Conservation (phyloP, 441 rosid genomes). For the Adansonia madagascariensis region DNA sequence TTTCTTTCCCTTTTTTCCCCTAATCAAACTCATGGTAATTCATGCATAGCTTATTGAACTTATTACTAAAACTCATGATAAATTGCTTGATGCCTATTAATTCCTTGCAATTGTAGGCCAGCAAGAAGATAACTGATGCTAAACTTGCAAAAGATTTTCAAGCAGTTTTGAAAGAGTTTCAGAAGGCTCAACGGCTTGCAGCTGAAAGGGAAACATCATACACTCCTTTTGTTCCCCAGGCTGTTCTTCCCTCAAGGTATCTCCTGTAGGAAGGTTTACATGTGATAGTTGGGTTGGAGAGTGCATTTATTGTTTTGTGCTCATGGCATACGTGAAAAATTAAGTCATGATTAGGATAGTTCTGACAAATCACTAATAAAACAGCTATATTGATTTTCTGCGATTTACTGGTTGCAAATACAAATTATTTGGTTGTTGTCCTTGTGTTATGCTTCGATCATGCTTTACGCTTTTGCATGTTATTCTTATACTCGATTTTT, state of each 20-base stretch:
- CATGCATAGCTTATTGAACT: not conserved
- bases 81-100: conserved; percentile 13
- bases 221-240: conserved; percentile 75
- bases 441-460: not conserved
- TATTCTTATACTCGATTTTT: conserved; percentile 23
- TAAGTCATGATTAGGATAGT: not conserved
- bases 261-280: not conserved
- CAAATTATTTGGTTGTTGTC: not conserved
- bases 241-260: conserved; percentile 67
- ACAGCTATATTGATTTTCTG: not conserved
- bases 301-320: conserved; percentile 5
- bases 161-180: conserved; percentile 60
- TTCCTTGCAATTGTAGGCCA: conserved; percentile 50
- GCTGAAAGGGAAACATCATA: conserved; percentile 92
- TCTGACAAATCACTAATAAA: not conserved
- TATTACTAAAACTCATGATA: not conserved
- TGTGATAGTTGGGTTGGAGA: not conserved
- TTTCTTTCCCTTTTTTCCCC: not conserved
- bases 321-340: conserved; percentile 2
- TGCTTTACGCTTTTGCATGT: conserved; percentile 8
- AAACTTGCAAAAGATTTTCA: conserved; percentile 96
- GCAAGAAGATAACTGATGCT: conserved; percentile 91
- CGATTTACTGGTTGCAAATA: conserved; percentile 11
- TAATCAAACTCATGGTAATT: not conserved
- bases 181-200: conserved; percentile 79